A percentile compares a stretch with the other conserved stretches of the same genome.
Evolutionary conservation across 768 basidiomycete genomes (phyloP).

Genomic region (Daedaleopsis nitida): DNA sequence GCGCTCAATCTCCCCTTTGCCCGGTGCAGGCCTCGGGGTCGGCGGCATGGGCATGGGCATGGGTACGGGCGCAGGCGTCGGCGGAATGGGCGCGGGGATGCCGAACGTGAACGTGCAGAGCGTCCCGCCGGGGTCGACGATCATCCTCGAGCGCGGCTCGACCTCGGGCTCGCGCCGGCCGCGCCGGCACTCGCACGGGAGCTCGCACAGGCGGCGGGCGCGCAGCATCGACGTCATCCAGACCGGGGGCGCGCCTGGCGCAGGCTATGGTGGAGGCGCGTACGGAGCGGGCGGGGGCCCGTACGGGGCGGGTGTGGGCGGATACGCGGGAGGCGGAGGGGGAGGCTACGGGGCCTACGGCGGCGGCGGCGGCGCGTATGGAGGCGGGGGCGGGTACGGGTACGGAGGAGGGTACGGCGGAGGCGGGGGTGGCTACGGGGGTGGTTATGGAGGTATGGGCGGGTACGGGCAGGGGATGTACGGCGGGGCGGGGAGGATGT

Average conservation of each 20-base stretch:
- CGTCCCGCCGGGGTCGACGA: slow-evolving; percentile 23
- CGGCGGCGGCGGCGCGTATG: neutral
- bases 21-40: neutral
- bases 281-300: neutral
- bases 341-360: neutral
- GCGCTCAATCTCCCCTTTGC: neutral
- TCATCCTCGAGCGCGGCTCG: slow-evolving; percentile 16
- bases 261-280: neutral
- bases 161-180: neutral
- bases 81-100: neutral
- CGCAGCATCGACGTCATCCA: slow-evolving; percentile 9
- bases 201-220: neutral
- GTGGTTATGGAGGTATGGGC: too few relatives aligned
- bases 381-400: neutral
- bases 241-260: neutral
- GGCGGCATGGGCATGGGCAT: neutral
- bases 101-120: slow-evolving; percentile 1
- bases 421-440: neutral
- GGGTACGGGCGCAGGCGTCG: too few relatives aligned
- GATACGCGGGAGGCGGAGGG: neutral
- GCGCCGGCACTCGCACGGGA: slow-evolving; percentile 8
- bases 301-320: neutral
- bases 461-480: neutral
- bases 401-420: neutral
- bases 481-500: neutral